Evolutionary conservation across 2,329 filamentous ascomycete genomes (phyloP).

Genomic region (Pseudogymnoascus sp.): DNA sequence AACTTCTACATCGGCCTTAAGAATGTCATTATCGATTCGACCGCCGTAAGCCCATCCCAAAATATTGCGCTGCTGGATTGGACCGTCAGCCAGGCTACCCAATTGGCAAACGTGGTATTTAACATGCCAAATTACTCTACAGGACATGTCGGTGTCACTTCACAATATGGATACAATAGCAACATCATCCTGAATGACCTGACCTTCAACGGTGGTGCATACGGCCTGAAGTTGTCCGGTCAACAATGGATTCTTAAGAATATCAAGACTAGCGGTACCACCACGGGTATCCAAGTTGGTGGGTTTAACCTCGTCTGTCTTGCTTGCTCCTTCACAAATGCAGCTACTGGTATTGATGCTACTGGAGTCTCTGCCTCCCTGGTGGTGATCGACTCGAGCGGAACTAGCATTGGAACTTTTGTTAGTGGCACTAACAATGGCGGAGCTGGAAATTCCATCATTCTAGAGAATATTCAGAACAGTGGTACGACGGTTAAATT

Average conservation of each 20-base stretch:
- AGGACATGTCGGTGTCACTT: constrained; percentile 24
- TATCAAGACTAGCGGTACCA: constrained; percentile 24
- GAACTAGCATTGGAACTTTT: neutral
- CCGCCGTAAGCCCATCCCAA: constrained; percentile 17
- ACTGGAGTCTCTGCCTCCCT: constrained; percentile 17
- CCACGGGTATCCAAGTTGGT: too few species aligned
- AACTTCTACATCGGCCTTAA: constrained; percentile 29
- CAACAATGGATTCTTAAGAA: constrained; percentile 57
- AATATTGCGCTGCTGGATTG: constrained; percentile 28
- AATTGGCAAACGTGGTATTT: constrained; percentile 28
- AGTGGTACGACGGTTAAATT: neutral
- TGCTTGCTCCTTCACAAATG: too few species aligned
- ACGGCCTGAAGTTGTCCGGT: constrained; percentile 53
- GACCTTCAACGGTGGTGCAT: constrained; percentile 51
- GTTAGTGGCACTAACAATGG: neutral
- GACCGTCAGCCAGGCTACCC: constrained; percentile 30
- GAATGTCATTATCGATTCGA: constrained; percentile 30
- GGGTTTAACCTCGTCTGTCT: too few species aligned
- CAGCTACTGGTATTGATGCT: too few species aligned
- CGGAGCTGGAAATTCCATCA: neutral
- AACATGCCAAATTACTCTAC: constrained; percentile 27
- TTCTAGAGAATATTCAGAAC: constrained; percentile 11
- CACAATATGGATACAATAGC: neutral
- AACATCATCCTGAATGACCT: constrained; percentile 41
- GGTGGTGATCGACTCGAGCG: neutral